phyloP scores from a whole-genome alignment of 768 basidiomycete genomes.

The Multifurca ochricompacta region DNA sequence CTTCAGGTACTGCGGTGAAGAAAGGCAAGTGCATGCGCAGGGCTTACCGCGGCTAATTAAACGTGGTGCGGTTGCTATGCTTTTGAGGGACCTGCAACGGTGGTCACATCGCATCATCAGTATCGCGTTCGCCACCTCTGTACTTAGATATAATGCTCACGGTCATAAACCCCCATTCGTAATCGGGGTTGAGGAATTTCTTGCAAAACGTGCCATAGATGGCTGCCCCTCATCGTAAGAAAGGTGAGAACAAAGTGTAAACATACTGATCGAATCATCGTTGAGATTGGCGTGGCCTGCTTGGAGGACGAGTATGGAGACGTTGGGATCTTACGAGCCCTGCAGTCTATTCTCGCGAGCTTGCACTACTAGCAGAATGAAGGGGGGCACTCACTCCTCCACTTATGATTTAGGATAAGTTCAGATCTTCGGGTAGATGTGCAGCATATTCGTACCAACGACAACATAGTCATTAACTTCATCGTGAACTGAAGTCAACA shows the following conservation, averaged over 20 bases:
- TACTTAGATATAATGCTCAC: neutral
- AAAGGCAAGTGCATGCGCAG: neutral
- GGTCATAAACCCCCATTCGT: constrained; percentile 21
- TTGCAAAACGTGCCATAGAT: constrained; percentile 15
- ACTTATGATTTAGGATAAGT: neutral
- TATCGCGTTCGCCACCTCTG: neutral
- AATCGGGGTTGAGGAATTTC: constrained; percentile 17
- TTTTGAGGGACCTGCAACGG: constrained; percentile 17
- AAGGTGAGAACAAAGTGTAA: neutral
- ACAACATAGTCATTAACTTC: constrained; percentile 2
- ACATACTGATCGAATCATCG: constrained; percentile 13
- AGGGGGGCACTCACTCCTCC: neutral
- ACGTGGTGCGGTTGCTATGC: constrained; percentile 7
- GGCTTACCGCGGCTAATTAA: constrained; percentile 16
- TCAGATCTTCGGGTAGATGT: neutral
- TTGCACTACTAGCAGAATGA: neutral
- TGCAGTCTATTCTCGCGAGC: constrained; percentile 9
- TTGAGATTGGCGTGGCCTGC: constrained; percentile 22
- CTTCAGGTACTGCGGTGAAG: neutral
- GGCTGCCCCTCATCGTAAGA: neutral
- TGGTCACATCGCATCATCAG: no score
- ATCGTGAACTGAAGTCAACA: neutral
- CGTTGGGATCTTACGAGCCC: constrained; percentile 23
- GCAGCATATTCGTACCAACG: neutral
- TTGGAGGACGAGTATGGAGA: constrained; percentile 24